Evolutionary conservation across 176 grass and related monocot species (phyloP).

Genomic region (Melocanna baccifera): DNA sequence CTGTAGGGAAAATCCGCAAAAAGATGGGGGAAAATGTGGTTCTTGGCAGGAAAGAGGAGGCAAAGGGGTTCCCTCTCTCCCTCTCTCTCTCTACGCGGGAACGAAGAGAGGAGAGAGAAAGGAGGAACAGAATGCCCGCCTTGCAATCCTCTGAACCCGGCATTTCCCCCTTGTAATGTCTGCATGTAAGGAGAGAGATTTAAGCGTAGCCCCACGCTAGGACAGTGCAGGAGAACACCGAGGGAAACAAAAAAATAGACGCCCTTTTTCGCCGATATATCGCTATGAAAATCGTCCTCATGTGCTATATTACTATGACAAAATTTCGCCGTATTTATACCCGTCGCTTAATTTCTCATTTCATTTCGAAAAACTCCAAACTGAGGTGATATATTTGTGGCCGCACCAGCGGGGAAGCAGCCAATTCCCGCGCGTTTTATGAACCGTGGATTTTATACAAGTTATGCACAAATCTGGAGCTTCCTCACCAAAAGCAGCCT

Average conservation of each 20-base stretch:
- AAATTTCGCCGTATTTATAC: too few relatives aligned
- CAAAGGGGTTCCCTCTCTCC: not conserved
- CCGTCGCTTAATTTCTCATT: too few relatives aligned
- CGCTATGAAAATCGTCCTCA: too few relatives aligned
- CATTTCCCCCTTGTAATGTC: conserved; percentile 17
- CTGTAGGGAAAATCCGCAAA: not conserved
- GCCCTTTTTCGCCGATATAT: too few relatives aligned
- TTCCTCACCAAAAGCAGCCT: not conserved
- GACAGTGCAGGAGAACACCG: not conserved
- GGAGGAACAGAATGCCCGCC: conserved; percentile 39
- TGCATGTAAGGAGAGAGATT: conserved; percentile 26
- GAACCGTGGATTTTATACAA: too few relatives aligned
- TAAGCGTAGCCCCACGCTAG: conserved; percentile 12
- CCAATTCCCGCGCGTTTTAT: too few relatives aligned
- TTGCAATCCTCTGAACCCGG: conserved; percentile 36
- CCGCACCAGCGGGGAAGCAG: too few relatives aligned
- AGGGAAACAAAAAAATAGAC: not conserved
- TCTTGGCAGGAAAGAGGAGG: conserved; percentile 33
- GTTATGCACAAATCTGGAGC: too few relatives aligned
- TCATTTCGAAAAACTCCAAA: too few relatives aligned
- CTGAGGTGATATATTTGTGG: too few relatives aligned
- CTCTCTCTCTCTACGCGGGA: conserved; percentile 41
- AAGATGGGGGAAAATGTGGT: not conserved
- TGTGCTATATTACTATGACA: too few relatives aligned
- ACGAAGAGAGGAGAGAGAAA: conserved; percentile 56